Percentiles rank a stretch among this genome's conserved stretches.
Conservation (phyloP, 1,139 yeast genomes). For the Scheffersomyces parashehatae region DNA sequence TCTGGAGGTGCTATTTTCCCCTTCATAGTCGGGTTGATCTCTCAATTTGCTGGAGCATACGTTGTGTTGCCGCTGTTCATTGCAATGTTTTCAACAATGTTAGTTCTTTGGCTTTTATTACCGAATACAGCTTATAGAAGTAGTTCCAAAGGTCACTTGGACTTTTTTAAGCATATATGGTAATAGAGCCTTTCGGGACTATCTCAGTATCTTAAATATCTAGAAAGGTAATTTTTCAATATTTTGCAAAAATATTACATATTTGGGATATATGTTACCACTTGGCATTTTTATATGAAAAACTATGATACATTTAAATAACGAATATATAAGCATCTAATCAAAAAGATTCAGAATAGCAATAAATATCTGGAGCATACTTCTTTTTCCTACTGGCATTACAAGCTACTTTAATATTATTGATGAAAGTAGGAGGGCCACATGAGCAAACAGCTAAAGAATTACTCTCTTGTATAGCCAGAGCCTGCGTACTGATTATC, state of each 20-base stretch:
- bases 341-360: constrained; percentile 34
- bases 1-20: constrained; percentile 64
- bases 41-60: constrained; percentile 52
- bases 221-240: no score
- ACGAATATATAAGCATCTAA: background rate
- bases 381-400: constrained; percentile 28
- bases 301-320: background rate
- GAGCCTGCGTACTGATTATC: constrained; percentile 3
- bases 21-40: constrained; percentile 53
- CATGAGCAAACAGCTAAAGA: constrained; percentile 38
- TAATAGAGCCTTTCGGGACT: background rate
- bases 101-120: constrained; percentile 44
- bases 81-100: constrained; percentile 37
- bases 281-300: no score
- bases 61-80: constrained; percentile 58
- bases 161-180: background rate
- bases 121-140: constrained; percentile 31
- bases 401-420: constrained; percentile 26
- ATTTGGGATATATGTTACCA: no score
- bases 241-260: no score
- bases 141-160: background rate
- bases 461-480: constrained; percentile 4
- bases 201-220: no score
- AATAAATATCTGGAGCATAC: constrained; percentile 34
- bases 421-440: constrained; percentile 35